Percentiles rank a stretch among this genome's conserved stretches.
These are phyloP conservation scores for Macrophomina tecta DNA, from an alignment of 2,329 filamentous ascomycete species.

Conservation along the genomic window DNA sequence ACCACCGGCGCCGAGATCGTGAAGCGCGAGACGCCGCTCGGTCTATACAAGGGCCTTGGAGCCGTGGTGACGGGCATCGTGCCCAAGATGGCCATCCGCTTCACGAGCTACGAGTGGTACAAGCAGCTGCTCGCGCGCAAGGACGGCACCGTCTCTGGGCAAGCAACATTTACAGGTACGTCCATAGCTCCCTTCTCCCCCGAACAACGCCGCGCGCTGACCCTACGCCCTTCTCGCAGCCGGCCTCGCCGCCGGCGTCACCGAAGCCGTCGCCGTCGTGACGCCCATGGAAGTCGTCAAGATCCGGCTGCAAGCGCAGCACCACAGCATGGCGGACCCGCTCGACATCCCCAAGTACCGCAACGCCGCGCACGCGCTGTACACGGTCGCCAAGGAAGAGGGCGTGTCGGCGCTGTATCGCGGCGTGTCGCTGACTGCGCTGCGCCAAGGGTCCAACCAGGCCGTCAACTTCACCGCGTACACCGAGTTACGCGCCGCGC, in stretches of 20 bases:
- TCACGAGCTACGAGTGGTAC: slow-evolving; percentile 96
- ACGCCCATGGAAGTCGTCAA: slow-evolving; percentile 99
- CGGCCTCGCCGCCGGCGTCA: slow-evolving; percentile 89
- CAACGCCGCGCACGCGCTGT: slow-evolving; percentile 82
- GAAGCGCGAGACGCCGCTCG: slow-evolving; percentile 86
- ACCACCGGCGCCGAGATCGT: slow-evolving; percentile 86
- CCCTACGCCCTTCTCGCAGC: slow-evolving; percentile 54
- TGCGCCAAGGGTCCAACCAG: slow-evolving; percentile 96
- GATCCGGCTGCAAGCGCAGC: slow-evolving; percentile 96
- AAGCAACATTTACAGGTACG: slow-evolving; percentile 73
- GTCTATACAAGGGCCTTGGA: slow-evolving; percentile 96
- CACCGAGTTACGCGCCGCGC: slow-evolving; percentile 82
- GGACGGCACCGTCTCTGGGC: slow-evolving; percentile 70
- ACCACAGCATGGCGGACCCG: slow-evolving; percentile 97
- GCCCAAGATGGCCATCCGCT: slow-evolving; percentile 99
- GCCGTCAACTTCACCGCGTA: slow-evolving; percentile 97
- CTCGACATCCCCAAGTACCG: slow-evolving; percentile 97
- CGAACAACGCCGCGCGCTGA: not conserved
- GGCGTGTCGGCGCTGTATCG: slow-evolving; percentile 87
- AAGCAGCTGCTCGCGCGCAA: slow-evolving; percentile 78
- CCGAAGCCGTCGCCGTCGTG: slow-evolving; percentile 94
- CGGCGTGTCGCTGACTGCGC: slow-evolving; percentile 88
- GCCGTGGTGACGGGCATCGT: slow-evolving; percentile 95
- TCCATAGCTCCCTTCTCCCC: not conserved
- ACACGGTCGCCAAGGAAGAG: slow-evolving; percentile 92